Percentiles rank a stretch among this genome's conserved stretches.
These are phyloP conservation scores for Sparassis latifolia DNA, from an alignment of 1,284 basidiomycete genomes.

Conservation along the genomic window DNA sequence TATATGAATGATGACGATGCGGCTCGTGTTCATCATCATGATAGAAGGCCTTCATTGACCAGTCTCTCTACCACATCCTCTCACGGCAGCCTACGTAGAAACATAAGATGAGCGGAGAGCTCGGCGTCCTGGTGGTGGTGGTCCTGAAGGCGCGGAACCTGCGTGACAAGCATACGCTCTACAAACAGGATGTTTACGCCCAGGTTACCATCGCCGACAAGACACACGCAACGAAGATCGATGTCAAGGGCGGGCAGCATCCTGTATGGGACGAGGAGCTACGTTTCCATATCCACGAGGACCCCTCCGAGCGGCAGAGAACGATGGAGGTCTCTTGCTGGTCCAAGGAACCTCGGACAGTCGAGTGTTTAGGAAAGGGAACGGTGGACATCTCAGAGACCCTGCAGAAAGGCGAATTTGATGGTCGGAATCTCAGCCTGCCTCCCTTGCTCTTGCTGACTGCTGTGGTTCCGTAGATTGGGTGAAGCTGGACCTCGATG, in stretches of 20 bases:
- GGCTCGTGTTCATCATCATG: too few species aligned
- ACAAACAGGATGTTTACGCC: slow-evolving; percentile 71
- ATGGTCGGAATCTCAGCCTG: slow-evolving; percentile 41
- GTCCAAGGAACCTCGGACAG: slow-evolving; percentile 52
- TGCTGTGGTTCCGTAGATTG: slow-evolving; percentile 45
- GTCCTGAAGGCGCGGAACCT: slow-evolving; percentile 70
- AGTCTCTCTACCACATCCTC: too few species aligned
- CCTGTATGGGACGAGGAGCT: slow-evolving; percentile 75
- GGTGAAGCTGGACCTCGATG: slow-evolving; percentile 52
- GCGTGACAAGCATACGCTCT: slow-evolving; percentile 65
- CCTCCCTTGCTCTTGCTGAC: neutral
- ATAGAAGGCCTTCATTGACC: too few species aligned
- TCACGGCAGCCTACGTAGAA: neutral
- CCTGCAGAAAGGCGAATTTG: slow-evolving; percentile 67
- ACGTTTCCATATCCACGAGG: slow-evolving; percentile 50
- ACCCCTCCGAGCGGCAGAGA: slow-evolving; percentile 39
- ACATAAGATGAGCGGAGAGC: slow-evolving; percentile 20
- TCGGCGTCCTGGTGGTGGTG: slow-evolving; percentile 69
- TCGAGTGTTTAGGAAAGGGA: slow-evolving; percentile 58
- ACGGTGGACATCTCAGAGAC: slow-evolving; percentile 60
- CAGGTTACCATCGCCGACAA: slow-evolving; percentile 39
- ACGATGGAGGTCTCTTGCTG: slow-evolving; percentile 59
- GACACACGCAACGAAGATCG: slow-evolving; percentile 52
- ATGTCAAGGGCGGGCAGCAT: slow-evolving; percentile 70
- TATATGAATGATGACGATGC: too few species aligned